Conservation (phyloP, 129 eudicot genomes). For the Escallonia herrerae region DNA sequence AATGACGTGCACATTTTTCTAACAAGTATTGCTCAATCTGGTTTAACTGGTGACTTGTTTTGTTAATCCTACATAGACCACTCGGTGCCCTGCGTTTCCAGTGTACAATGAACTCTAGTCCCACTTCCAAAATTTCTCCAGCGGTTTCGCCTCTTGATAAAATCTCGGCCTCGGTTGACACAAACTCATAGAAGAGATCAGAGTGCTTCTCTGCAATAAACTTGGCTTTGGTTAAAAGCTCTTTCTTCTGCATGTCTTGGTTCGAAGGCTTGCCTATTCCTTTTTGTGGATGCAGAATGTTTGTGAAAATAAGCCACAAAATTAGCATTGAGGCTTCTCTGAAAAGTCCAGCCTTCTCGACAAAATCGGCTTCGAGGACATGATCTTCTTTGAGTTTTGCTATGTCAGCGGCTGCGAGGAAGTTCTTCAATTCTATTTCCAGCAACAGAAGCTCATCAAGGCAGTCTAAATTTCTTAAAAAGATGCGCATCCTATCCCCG, state of each 20-base stretch:
- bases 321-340: constrained; percentile 25
- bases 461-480: constrained; percentile 39
- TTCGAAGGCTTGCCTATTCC: constrained; percentile 58
- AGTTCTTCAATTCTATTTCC: constrained; percentile 64
- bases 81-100: no score
- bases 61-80: no score
- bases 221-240: constrained; percentile 24
- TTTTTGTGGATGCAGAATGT: constrained; percentile 40
- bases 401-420: constrained; percentile 55
- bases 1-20: no score
- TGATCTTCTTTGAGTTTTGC: constrained; percentile 49
- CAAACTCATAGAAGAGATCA: no score
- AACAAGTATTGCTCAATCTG: no score
- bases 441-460: constrained; percentile 55
- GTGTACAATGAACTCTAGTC: no score
- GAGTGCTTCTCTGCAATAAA: no score
- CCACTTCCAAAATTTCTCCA: no score
- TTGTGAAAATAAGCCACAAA: constrained; percentile 30
- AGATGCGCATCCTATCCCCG: constrained; percentile 41
- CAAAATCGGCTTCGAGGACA: constrained; percentile 49
- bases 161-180: no score
- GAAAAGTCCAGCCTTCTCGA: constrained; percentile 39
- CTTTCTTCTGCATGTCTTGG: constrained; percentile 31
- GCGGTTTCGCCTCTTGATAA: no score
- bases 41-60: no score